These are phyloP conservation scores for Panaeolus cyanescens DNA, from an alignment of 768 basidiomycete species.

Conservation along the genomic window DNA sequence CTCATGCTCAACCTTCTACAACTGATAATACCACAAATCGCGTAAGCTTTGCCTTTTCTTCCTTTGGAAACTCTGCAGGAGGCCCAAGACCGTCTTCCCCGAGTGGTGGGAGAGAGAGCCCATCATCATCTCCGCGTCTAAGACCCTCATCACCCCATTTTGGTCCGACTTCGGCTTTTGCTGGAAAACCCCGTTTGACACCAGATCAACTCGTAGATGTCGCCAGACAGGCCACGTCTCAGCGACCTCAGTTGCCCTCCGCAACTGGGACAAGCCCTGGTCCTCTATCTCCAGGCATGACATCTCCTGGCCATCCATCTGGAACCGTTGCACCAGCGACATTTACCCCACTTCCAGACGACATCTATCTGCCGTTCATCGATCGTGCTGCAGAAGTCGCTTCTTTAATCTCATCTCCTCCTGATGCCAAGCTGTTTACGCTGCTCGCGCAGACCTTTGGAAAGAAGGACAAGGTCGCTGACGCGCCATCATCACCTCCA, in stretches of 20 bases:
- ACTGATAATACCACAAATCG: conserved; percentile 13
- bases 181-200: conserved; percentile 52
- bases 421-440: conserved; percentile 70
- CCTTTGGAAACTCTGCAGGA: conserved; percentile 39
- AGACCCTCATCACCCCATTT: conserved; percentile 51
- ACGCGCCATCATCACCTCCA: not conserved
- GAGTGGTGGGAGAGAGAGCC: conserved; percentile 17
- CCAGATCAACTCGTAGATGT: conserved; percentile 79
- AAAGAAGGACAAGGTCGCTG: not conserved
- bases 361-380: conserved; percentile 84
- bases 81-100: conserved; percentile 27
- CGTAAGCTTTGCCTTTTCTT: conserved; percentile 61
- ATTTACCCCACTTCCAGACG: conserved; percentile 75
- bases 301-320: conserved; percentile 11
- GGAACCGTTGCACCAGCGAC: conserved; percentile 45
- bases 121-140: conserved; percentile 45
- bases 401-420: conserved; percentile 62
- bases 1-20: not conserved
- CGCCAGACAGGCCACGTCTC: conserved; percentile 61
- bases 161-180: conserved; percentile 30
- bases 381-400: conserved; percentile 79
- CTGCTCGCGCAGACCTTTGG: conserved; percentile 73
- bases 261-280: conserved; percentile 6
- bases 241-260: conserved; percentile 20
- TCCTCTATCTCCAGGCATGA: conserved; percentile 21